phyloP scores from a whole-genome alignment of 75 land plant species.

The Picea glauca region DNA sequence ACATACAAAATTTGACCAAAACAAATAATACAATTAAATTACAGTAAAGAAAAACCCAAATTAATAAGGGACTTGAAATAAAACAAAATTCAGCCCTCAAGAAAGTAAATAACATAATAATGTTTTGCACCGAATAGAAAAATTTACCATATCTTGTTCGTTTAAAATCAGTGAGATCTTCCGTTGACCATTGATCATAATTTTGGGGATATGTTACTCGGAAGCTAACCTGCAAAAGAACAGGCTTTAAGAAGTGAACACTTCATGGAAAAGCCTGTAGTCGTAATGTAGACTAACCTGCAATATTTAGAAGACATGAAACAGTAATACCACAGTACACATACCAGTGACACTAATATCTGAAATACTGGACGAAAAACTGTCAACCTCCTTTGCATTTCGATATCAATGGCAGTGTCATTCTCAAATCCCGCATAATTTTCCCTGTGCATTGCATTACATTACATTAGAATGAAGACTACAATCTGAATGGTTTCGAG shows the following conservation, averaged over 20 bases:
- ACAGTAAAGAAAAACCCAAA: too few species aligned
- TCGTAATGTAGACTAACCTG: too few species aligned
- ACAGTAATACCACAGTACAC: neutral
- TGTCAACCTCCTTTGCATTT: constrained; percentile 61
- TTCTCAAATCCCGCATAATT: constrained; percentile 44
- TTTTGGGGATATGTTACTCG: constrained; percentile 80
- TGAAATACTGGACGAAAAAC: constrained; percentile 71
- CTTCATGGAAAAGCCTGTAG: neutral
- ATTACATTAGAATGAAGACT: constrained; percentile 2
- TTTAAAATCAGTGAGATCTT: constrained; percentile 80
- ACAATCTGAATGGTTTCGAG: neutral
- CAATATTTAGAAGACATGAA: neutral
- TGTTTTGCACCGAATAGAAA: neutral
- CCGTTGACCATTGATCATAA: constrained; percentile 68
- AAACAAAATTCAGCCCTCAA: neutral
- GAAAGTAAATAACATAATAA: constrained; percentile 5
- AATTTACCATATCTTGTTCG: constrained; percentile 82
- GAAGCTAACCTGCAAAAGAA: constrained; percentile 57
- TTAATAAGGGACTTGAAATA: neutral
- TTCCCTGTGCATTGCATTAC: constrained; percentile 40
- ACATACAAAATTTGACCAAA: too few species aligned
- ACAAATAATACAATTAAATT: too few species aligned
- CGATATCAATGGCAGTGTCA: constrained; percentile 62
- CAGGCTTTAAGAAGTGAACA: neutral
- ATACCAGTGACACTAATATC: constrained; percentile 83